A percentile compares a stretch with the other conserved stretches of the same genome.
Evolutionary conservation across 2,329 filamentous ascomycete species (phyloP).

Genomic region (Tolypocladium amazonense): DNA sequence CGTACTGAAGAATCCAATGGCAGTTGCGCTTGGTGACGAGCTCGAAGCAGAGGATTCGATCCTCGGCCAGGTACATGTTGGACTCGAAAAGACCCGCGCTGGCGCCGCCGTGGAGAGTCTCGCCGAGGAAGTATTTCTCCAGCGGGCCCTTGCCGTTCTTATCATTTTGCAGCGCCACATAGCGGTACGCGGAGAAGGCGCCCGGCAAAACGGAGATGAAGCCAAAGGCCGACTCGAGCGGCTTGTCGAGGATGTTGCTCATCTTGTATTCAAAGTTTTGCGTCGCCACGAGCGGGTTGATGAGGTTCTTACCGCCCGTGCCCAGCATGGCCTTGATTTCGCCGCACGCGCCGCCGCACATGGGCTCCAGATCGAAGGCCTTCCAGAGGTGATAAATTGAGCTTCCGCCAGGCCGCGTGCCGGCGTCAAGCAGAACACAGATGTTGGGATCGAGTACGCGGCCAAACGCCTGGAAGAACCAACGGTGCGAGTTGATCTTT

Average conservation of each 20-base stretch:
- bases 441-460: constrained; percentile 89
- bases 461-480: constrained; percentile 98
- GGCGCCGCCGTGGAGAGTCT: constrained; percentile 86
- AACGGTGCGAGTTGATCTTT: constrained; percentile 98
- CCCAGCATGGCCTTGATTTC: constrained; percentile 98
- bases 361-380: constrained; percentile 93
- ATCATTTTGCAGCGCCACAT: constrained; percentile 89
- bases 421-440: constrained; percentile 90
- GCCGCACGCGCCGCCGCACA: constrained; percentile 94
- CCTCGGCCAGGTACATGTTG: constrained; percentile 98
- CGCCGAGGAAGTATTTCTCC: constrained; percentile 94
- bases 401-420: constrained; percentile 85
- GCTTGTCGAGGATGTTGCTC: constrained; percentile 98
- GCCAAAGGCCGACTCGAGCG: constrained; percentile 90
- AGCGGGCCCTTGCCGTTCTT: constrained; percentile 87
- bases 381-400: constrained; percentile 99
- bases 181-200: constrained; percentile 97
- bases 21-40: constrained; percentile 95
- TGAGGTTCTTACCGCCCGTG: constrained; percentile 69
- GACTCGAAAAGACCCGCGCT: constrained; percentile 95
- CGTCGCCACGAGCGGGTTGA: constrained; percentile 89
- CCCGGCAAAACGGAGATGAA: constrained; percentile 96
- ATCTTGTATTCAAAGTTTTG: constrained; percentile 99
- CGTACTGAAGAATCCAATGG: constrained; percentile 94
- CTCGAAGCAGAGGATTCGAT: constrained; percentile 98